Percentiles rank a stretch among this genome's conserved stretches.
These are phyloP conservation scores for Micromonas pusilla DNA, from an alignment of 139 green algal genomes.

Conservation along the genomic window DNA sequence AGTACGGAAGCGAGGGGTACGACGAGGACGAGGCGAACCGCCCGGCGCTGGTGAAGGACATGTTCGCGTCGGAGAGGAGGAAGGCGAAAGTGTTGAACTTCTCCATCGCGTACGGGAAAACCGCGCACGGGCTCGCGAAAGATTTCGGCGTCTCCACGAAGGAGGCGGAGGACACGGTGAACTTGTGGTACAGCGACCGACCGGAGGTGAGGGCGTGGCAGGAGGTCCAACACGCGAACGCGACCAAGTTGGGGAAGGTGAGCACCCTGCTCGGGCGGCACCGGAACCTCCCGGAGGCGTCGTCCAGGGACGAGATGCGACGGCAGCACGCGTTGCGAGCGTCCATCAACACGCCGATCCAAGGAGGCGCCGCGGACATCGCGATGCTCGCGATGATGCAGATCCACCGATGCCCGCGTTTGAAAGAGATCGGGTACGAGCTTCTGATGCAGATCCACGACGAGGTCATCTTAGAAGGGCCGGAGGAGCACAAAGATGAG, in stretches of 20 bases:
- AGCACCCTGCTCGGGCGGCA: constrained; percentile 75
- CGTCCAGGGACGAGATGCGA: constrained; percentile 27
- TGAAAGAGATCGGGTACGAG: constrained; percentile 72
- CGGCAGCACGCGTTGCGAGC: constrained; percentile 57
- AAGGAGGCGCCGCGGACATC: constrained; percentile 89
- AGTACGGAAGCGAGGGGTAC: constrained; percentile 33
- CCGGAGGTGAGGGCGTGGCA: constrained; percentile 77
- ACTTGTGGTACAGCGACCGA: constrained; percentile 70
- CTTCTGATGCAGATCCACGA: constrained; percentile 94
- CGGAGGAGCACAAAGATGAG: constrained; percentile 57
- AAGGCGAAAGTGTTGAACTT: constrained; percentile 98
- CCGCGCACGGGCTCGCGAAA: constrained; percentile 80
- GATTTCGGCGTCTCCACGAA: constrained; percentile 75
- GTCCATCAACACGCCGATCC: constrained; percentile 97
- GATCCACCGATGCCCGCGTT: constrained; percentile 53
- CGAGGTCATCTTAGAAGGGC: constrained; percentile 96
- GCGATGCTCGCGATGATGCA: constrained; percentile 86
- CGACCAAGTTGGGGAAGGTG: constrained; percentile 27
- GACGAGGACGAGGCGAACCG: neutral
- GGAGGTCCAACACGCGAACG: constrained; percentile 47
- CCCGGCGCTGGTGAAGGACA: constrained; percentile 69
- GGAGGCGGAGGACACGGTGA: constrained; percentile 83
- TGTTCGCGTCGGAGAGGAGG: constrained; percentile 54
- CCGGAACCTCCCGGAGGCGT: constrained; percentile 61
- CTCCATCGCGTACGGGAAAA: constrained; percentile 98